A percentile compares a stretch with the other conserved stretches of the same genome.
These are phyloP conservation scores for Nicotiana otophora DNA, from an alignment of 257 asterid genomes.

Conservation along the genomic window DNA sequence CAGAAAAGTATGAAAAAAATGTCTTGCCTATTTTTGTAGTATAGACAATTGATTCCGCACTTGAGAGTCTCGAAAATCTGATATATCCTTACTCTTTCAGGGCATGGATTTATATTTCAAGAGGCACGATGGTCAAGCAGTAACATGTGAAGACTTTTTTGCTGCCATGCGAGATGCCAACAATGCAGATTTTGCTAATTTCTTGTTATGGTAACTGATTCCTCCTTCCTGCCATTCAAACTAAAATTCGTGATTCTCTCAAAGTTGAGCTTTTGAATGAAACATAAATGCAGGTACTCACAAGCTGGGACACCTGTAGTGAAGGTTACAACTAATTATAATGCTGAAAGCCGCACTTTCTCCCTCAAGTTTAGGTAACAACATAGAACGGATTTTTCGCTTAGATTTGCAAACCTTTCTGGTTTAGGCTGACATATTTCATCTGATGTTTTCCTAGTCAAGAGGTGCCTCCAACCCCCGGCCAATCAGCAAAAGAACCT, in stretches of 20 bases:
- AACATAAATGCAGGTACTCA: slow-evolving; percentile 67
- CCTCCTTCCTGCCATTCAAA: slow-evolving; percentile 14
- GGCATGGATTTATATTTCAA: slow-evolving; percentile 79
- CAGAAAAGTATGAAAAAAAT: slow-evolving; percentile 47
- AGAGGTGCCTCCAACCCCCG: slow-evolving; percentile 89
- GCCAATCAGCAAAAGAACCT: slow-evolving; percentile 80
- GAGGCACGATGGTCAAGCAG: slow-evolving; percentile 89
- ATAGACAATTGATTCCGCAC: neutral
- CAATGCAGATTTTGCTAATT: slow-evolving; percentile 72
- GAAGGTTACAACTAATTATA: slow-evolving; percentile 53
- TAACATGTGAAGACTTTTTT: slow-evolving; percentile 76
- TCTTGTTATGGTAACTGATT: slow-evolving; percentile 64
- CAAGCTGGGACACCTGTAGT: slow-evolving; percentile 96
- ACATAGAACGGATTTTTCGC: neutral
- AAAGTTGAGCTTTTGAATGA: neutral
- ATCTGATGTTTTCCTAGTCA: slow-evolving; percentile 50
- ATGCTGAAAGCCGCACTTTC: slow-evolving; percentile 55
- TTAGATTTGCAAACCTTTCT: neutral
- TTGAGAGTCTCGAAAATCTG: neutral
- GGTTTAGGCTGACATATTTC: slow-evolving; percentile 11
- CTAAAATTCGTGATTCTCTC: slow-evolving; percentile 5
- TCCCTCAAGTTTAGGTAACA: slow-evolving; percentile 79
- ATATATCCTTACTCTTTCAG: slow-evolving; percentile 28
- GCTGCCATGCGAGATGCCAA: slow-evolving; percentile 99
- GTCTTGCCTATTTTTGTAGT: neutral